Evolutionary conservation across 805 yeast species (phyloP).

Genomic region (Metschnikowia gelsemii): DNA sequence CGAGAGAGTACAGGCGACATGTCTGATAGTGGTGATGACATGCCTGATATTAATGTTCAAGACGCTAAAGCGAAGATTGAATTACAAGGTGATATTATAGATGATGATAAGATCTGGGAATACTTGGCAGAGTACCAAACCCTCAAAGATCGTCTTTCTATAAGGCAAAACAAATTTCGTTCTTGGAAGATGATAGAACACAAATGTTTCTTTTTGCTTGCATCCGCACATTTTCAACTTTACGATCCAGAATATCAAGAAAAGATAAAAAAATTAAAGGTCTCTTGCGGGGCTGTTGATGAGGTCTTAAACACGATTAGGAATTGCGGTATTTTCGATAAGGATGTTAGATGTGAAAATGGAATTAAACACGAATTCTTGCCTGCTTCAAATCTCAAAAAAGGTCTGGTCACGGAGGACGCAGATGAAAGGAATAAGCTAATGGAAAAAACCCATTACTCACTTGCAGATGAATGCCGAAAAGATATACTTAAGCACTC

Average conservation of each 20-base stretch:
- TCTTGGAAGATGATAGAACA: slow-evolving; percentile 64
- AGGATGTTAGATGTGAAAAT: neutral
- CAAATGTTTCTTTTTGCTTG: slow-evolving; percentile 74
- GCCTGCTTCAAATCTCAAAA: neutral
- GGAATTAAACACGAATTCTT: neutral
- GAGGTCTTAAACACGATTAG: slow-evolving; percentile 4
- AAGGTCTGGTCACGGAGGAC: neutral
- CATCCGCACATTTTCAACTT: slow-evolving; percentile 65
- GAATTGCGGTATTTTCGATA: neutral
- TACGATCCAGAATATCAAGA: slow-evolving; percentile 36
- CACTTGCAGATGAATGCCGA: slow-evolving; percentile 61
- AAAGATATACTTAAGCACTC: slow-evolving; percentile 48
- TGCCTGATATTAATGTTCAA: neutral
- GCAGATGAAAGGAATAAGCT: slow-evolving; percentile 32
- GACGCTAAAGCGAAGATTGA: neutral
- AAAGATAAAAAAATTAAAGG: slow-evolving; percentile 22
- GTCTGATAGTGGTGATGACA: slow-evolving; percentile 6
- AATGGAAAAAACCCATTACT: slow-evolving; percentile 54
- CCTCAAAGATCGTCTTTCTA: slow-evolving; percentile 27
- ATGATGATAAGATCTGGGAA: slow-evolving; percentile 6
- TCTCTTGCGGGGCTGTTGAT: slow-evolving; percentile 9
- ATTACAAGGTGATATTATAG: neutral
- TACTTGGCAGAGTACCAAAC: slow-evolving; percentile 8
- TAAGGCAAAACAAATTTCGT: slow-evolving; percentile 36
- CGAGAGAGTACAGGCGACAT: slow-evolving; percentile 15